These are phyloP conservation scores for Candida silvicultrix DNA, from an alignment of 805 yeast genomes.

Conservation along the genomic window DNA sequence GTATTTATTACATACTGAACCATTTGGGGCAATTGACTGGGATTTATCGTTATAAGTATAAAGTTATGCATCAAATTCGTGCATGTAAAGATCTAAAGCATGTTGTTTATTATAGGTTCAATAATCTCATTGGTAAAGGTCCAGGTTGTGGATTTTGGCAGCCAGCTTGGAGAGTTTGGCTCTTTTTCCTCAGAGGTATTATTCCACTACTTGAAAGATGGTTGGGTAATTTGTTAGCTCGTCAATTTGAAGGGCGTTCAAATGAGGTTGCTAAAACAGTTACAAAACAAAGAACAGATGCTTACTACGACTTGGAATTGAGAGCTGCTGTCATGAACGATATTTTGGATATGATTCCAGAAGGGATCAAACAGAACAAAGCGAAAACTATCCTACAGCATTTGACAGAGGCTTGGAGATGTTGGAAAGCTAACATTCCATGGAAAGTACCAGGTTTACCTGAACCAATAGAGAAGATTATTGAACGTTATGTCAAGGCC, in stretches of 20 bases:
- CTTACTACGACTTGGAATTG: conserved; percentile 88
- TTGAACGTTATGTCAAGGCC: conserved; percentile 84
- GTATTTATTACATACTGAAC: conserved; percentile 80
- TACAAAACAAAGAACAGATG: conserved; percentile 92
- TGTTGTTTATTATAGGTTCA: conserved; percentile 80
- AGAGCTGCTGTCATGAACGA: conserved; percentile 95
- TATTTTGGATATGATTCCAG: conserved; percentile 95
- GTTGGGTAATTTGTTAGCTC: conserved; percentile 83
- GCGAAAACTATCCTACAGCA: conserved; percentile 88
- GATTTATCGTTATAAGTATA: conserved; percentile 91
- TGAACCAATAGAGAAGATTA: conserved; percentile 78
- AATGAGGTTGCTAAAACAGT: conserved; percentile 91
- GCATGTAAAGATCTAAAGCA: conserved; percentile 95
- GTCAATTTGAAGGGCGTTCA: conserved; percentile 95
- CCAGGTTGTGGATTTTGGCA: conserved; percentile 99
- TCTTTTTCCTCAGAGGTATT: conserved; percentile 83
- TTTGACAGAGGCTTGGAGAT: conserved; percentile 97
- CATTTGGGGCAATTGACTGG: conserved; percentile 97
- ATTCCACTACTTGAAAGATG: conserved; percentile 91
- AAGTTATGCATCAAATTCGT: conserved; percentile 96
- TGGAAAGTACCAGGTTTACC: conserved; percentile 98
- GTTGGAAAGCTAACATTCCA: conserved; percentile 98
- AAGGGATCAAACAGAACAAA: conserved; percentile 81
- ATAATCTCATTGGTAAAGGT: conserved; percentile 86
- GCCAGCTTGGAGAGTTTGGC: conserved; percentile 98